Evolutionary conservation across 192 early-diverging fungal species (phyloP).

Genomic region (Coemansia sp.): DNA sequence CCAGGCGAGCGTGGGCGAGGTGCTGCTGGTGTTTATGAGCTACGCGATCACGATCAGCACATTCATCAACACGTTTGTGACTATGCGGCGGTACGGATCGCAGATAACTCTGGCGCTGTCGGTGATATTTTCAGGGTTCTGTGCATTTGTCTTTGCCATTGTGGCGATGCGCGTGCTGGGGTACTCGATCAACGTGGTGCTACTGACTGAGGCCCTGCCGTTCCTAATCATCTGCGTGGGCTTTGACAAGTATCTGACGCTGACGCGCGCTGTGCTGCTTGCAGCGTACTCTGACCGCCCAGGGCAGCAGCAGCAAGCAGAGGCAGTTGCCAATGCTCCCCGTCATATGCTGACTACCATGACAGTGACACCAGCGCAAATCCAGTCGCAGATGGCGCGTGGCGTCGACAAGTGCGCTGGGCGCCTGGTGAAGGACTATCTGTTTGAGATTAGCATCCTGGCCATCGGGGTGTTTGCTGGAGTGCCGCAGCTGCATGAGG

Average conservation of each 20-base stretch:
- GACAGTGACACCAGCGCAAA: conserved; percentile 49
- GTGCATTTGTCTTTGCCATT: conserved; percentile 74
- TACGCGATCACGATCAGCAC: conserved; percentile 82
- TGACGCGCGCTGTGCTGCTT: conserved; percentile 80
- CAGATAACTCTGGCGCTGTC: conserved; percentile 72
- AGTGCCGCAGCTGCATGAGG: conserved; percentile 73
- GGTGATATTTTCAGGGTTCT: conserved; percentile 70
- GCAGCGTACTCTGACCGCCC: conserved; percentile 42
- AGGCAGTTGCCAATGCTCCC: neutral
- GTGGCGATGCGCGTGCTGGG: conserved; percentile 69
- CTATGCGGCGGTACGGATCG: conserved; percentile 85
- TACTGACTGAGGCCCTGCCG: conserved; percentile 84
- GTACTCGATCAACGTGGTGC: conserved; percentile 66
- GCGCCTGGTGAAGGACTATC: conserved; percentile 71
- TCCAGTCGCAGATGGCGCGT: conserved; percentile 62
- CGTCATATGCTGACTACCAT: neutral
- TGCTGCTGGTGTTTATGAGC: conserved; percentile 73
- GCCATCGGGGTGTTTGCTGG: conserved; percentile 74
- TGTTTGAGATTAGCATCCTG: conserved; percentile 81
- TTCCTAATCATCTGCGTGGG: conserved; percentile 90
- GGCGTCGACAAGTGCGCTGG: conserved; percentile 68
- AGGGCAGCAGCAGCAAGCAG: conserved; percentile 14
- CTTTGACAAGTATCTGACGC: conserved; percentile 81
- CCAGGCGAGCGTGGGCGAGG: conserved; percentile 73
- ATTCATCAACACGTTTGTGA: conserved; percentile 75